Evolutionary conservation across 192 early-diverging fungal species (phyloP), one percentile per base, ranked within the genome.

Genomic region (Chytriomyces hyalinus): DNA sequence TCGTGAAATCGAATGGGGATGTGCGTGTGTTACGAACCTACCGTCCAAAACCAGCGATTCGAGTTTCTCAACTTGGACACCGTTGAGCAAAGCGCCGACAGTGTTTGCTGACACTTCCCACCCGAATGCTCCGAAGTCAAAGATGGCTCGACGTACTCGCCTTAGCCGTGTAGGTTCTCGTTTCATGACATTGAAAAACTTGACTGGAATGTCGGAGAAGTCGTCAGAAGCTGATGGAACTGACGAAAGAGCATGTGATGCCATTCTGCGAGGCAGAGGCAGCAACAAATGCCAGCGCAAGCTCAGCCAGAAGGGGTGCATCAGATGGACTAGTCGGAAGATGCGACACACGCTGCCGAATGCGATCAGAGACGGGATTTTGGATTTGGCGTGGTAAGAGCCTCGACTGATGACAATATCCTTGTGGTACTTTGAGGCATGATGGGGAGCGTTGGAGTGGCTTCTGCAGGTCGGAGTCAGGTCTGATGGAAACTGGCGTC

Each of bases 201-300:
- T 47, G 8, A 17, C 28, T 13, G 66, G 66, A 47, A 67, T 67
- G 9, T 28, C 43, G 2, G 13, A 17, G 43, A n/a, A 36, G 9
- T 28, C 66, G 9, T 28, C 66, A 47, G 47, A 22, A 8, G 66
- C 17, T 67, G 17, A 17, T 11, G 66, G 13, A 13, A 46, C 1
- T 11, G 66, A 15, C 43, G 20, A 17, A 57, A 17, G 20, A 20
- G 20, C 53, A 4, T 13, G 15, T 6, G 15, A 28, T 24, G 11
- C 1, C 62, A 17, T 24, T 10, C n/a, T 17, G 26, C 3, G 26
- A 17, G 62, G 15, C 10, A 48, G 17, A 28, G 66, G 66, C 15
- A 67, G 66, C 66, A 67, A 67, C 11, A 22, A 4, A 24, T 67
- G 66, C 66, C 66, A 67, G 9, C 66, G 26, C 46, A 67, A 46